Conservation (phyloP, 2,329 filamentous ascomycete species). For the Ceratocystiopsis sp. region DNA sequence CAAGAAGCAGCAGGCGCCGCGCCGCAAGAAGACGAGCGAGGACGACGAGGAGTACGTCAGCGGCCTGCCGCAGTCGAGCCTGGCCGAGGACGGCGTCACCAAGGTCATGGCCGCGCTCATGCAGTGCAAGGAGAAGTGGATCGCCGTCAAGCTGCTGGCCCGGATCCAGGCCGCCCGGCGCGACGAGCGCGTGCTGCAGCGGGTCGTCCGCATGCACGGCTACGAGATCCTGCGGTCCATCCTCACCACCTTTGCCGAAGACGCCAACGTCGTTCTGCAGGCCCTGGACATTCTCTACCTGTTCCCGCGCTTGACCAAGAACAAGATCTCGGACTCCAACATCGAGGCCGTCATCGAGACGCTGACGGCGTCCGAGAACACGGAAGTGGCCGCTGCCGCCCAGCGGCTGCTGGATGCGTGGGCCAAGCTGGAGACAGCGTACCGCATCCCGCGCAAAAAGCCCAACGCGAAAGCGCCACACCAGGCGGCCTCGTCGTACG, state of each 20-base stretch:
- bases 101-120: slow-evolving; percentile 94
- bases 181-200: slow-evolving; percentile 72
- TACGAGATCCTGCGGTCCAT: slow-evolving; percentile 88
- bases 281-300: slow-evolving; percentile 77
- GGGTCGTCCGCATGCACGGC: slow-evolving; percentile 89
- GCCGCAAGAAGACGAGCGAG: slow-evolving; percentile 81
- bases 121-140: slow-evolving; percentile 99
- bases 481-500: slow-evolving; percentile 32
- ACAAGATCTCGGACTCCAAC: slow-evolving; percentile 93
- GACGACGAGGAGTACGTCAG: slow-evolving; percentile 94
- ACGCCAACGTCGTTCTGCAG: slow-evolving; percentile 77
- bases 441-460: slow-evolving; percentile 85
- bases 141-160: slow-evolving; percentile 81
- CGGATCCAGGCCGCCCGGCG: slow-evolving; percentile 67
- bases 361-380: slow-evolving; percentile 50
- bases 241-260: slow-evolving; percentile 70
- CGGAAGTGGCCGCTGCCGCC: slow-evolving; percentile 57
- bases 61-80: slow-evolving; percentile 60
- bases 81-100: slow-evolving; percentile 70
- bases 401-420: slow-evolving; percentile 61
- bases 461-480: slow-evolving; percentile 41
- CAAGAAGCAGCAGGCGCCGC: slow-evolving; percentile 48
- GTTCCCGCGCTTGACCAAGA: slow-evolving; percentile 79
- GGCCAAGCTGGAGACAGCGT: slow-evolving; percentile 78
- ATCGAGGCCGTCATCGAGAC: slow-evolving; percentile 69